These are phyloP conservation scores for Potentilla sterilis DNA, from an alignment of 306 rosid genomes.

Conservation along the genomic window DNA sequence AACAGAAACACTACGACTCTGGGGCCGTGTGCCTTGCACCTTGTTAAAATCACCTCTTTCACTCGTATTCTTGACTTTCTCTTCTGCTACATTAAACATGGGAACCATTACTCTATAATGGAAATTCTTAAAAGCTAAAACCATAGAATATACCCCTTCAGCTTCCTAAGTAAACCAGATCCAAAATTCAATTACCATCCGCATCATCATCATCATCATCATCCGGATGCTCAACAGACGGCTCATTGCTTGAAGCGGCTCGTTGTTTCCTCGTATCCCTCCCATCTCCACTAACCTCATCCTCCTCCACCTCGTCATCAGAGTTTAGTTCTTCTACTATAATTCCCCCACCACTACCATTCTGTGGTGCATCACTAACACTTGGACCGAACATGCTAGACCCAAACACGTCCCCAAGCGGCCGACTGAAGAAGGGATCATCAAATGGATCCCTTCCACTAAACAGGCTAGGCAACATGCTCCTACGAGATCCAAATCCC, in stretches of 20 bases:
- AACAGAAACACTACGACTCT: slow-evolving; percentile 27
- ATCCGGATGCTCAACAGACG: slow-evolving; percentile 78
- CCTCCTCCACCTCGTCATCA: slow-evolving; percentile 52
- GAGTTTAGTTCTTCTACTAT: slow-evolving; percentile 60
- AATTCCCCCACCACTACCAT: slow-evolving; percentile 42
- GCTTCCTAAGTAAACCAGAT: not conserved
- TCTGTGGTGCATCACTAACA: slow-evolving; percentile 22
- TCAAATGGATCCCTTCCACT: slow-evolving; percentile 48
- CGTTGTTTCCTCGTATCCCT: slow-evolving; percentile 20
- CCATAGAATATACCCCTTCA: not conserved
- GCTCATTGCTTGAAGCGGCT: slow-evolving; percentile 46
- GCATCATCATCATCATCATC: slow-evolving; percentile 48
- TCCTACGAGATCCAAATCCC: slow-evolving; percentile 41
- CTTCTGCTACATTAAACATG: slow-evolving; percentile 27
- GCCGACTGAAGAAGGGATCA: slow-evolving; percentile 71
- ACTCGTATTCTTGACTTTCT: slow-evolving; percentile 27
- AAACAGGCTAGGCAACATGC: slow-evolving; percentile 49
- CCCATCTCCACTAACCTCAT: slow-evolving; percentile 23
- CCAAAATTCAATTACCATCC: slow-evolving; percentile 41
- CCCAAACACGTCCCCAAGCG: slow-evolving; percentile 41
- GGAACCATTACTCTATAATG: slow-evolving; percentile 7
- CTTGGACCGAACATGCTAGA: slow-evolving; percentile 31
- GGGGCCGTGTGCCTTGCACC: slow-evolving; percentile 26
- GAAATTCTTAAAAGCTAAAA: slow-evolving; percentile 1
- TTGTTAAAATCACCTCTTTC: slow-evolving; percentile 28